A percentile compares a stretch with the other conserved stretches of the same genome.
phyloP scores from a whole-genome alignment of 129 eudicot species.

The Logfia minima region DNA sequence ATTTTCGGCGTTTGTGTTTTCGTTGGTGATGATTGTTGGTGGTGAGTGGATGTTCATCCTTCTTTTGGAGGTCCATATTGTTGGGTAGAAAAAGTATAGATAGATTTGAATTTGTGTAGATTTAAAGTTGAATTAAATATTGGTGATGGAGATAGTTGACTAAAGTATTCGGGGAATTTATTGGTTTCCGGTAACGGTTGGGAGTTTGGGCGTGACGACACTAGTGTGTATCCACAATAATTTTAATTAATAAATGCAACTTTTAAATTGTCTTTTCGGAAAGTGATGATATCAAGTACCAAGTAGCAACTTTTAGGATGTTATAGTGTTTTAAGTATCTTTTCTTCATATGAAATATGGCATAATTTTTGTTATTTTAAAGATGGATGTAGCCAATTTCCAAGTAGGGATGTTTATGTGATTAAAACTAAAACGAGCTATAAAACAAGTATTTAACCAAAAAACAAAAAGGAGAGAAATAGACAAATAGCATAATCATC shows the following conservation, averaged over 20 bases:
- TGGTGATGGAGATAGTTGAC: slow-evolving; percentile 17
- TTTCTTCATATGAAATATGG: too few species aligned
- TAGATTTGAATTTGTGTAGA: neutral
- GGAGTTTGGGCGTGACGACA: neutral
- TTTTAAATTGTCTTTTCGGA: neutral
- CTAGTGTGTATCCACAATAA: neutral
- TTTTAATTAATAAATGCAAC: neutral
- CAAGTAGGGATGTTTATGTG: too few species aligned
- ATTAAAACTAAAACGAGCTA: too few species aligned
- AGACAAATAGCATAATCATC: too few species aligned
- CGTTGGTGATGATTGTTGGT: slow-evolving; percentile 19
- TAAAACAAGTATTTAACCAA: too few species aligned
- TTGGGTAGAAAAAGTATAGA: neutral
- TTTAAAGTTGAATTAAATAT: slow-evolving; percentile 26
- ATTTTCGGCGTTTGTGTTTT: slow-evolving; percentile 29
- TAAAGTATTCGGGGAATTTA: slow-evolving; percentile 6
- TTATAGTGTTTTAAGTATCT: too few species aligned
- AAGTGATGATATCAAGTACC: neutral
- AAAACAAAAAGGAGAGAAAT: too few species aligned
- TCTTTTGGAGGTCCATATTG: slow-evolving; percentile 27
- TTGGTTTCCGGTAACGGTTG: slow-evolving; percentile 30
- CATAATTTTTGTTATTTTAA: too few species aligned
- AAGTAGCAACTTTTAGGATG: too few species aligned
- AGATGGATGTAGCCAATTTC: too few species aligned
- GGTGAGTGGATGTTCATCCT: slow-evolving; percentile 17